Evolutionary conservation across 2,329 filamentous ascomycete species (phyloP).

Genomic region (Pseudocercospora pini-densiflorae): DNA sequence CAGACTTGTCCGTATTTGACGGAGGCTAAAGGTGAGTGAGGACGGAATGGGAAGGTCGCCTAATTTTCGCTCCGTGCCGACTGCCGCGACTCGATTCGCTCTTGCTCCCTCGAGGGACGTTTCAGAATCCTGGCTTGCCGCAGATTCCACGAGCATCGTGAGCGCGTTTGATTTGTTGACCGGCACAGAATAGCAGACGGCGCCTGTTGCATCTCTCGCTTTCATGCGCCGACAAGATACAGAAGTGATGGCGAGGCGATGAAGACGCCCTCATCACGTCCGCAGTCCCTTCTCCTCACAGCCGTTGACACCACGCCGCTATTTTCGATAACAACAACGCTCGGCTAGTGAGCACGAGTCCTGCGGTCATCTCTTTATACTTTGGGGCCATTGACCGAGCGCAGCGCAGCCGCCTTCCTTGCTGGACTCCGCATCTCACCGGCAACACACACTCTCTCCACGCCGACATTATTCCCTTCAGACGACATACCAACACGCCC

Average conservation of each 20-base stretch:
- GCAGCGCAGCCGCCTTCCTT: neutral
- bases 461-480: constrained; percentile 10
- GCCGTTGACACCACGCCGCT: neutral
- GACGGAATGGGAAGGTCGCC: neutral
- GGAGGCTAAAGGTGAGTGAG: neutral
- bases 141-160: neutral
- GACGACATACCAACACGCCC: constrained; percentile 11
- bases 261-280: neutral
- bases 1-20: too few relatives aligned
- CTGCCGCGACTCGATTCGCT: neutral
- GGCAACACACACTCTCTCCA: neutral
- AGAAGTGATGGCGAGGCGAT: neutral
- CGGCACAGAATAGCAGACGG: neutral
- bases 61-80: neutral
- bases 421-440: neutral
- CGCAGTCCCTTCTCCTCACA: neutral
- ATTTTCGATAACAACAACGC: neutral
- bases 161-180: neutral
- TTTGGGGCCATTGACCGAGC: neutral
- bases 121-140: neutral
- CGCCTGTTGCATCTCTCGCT: neutral
- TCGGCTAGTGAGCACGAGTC: constrained; percentile 1
- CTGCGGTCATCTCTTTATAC: constrained; percentile 17
- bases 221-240: neutral
- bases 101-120: neutral